Conservation (phyloP, 148 eudicot species). For the Chenopodium quinoa region DNA sequence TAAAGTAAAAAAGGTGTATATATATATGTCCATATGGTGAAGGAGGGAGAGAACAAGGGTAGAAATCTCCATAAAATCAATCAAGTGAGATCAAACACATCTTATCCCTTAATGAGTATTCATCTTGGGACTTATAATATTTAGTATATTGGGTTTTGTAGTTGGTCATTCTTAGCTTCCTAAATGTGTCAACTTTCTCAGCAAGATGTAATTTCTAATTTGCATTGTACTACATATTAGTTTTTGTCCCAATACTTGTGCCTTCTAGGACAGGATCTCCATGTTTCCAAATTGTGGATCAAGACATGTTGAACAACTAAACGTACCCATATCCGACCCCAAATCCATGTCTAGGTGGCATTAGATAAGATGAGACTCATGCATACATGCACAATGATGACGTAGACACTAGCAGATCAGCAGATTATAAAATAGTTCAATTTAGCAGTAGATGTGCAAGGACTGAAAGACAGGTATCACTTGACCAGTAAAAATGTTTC, state of each 20-base stretch:
- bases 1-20: background rate
- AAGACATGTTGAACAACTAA: background rate
- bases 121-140: background rate
- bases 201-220: background rate
- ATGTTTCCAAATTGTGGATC: background rate
- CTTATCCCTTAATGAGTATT: background rate
- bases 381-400: background rate
- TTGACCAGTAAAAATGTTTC: background rate
- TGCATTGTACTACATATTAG: background rate
- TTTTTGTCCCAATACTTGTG: background rate
- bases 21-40: background rate
- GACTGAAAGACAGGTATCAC: background rate
- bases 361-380: background rate
- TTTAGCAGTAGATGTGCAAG: background rate
- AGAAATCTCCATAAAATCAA: background rate
- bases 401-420: background rate
- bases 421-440: too few species aligned
- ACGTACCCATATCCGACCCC: background rate
- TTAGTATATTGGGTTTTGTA: background rate
- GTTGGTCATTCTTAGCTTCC: background rate
- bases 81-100: background rate
- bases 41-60: background rate
- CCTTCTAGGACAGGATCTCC: background rate
- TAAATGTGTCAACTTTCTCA: background rate
- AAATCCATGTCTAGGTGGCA: background rate